Conservation (phyloP, 2,329 filamentous ascomycete genomes). For the Aspergillus sp. region DNA sequence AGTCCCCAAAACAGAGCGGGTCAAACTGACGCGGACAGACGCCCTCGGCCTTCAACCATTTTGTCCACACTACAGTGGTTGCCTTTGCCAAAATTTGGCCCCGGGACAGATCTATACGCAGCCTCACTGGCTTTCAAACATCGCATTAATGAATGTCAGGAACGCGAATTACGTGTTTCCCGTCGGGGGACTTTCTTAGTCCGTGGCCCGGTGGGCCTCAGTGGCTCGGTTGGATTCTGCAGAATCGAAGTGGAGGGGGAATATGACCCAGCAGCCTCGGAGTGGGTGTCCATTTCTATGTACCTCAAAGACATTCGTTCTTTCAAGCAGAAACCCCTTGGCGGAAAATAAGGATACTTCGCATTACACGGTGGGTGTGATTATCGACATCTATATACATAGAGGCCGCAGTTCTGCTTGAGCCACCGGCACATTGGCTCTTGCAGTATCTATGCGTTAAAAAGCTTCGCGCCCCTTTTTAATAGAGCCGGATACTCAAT, state of each 20-base stretch:
- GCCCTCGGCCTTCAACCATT: conserved; percentile 28
- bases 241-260: conserved; percentile 37
- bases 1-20: conserved; percentile 16
- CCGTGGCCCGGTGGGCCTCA: conserved; percentile 34
- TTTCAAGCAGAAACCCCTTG: conserved; percentile 28
- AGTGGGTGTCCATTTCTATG: conserved; percentile 32
- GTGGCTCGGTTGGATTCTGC: conserved; percentile 34
- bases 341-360: conserved; percentile 9
- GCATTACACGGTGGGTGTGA: neutral
- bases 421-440: neutral
- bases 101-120: conserved; percentile 34
- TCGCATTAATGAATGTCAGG: conserved; percentile 26
- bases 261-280: conserved; percentile 32
- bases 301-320: conserved; percentile 32
- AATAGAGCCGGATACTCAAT: neutral
- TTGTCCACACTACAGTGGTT: conserved; percentile 35
- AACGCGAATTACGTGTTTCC: conserved; percentile 21
- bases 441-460: neutral
- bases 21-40: conserved; percentile 15
- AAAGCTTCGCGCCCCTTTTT: neutral
- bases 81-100: conserved; percentile 34
- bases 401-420: neutral
- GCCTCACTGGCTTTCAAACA: conserved; percentile 34
- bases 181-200: conserved; percentile 36
- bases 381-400: neutral